phyloP scores from a whole-genome alignment of 106 monocot species.

The Dioscorea dumetorum region DNA sequence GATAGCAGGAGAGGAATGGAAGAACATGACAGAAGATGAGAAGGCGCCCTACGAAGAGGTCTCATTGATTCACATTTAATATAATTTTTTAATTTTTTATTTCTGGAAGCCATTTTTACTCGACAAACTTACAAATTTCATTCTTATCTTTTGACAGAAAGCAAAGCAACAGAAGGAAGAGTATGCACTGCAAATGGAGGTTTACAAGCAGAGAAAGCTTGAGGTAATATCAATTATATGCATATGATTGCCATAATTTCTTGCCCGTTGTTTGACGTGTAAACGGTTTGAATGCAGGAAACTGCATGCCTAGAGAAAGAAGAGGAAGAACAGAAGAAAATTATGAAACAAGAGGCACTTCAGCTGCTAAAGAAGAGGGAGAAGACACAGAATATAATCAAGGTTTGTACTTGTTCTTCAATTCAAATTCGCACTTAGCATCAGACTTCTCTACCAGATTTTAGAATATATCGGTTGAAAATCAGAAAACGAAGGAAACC shows the following conservation, averaged over 20 bases:
- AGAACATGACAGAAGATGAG: conserved; percentile 52
- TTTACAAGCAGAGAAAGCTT: conserved; percentile 54
- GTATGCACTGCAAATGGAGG: conserved; percentile 52
- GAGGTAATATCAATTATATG: conserved; percentile 25
- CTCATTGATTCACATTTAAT: background rate
- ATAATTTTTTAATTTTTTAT: background rate
- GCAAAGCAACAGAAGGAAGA: conserved; percentile 60
- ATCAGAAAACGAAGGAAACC: conserved; percentile 66
- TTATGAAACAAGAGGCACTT: conserved; percentile 90
- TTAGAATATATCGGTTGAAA: background rate
- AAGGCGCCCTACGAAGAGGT: conserved; percentile 70
- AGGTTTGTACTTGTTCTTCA: conserved; percentile 30
- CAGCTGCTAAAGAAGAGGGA: conserved; percentile 95
- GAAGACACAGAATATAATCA: conserved; percentile 79
- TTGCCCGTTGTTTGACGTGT: background rate
- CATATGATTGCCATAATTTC: background rate
- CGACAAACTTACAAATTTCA: background rate
- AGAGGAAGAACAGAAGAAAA: conserved; percentile 62
- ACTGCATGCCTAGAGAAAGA: conserved; percentile 43
- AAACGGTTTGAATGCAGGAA: conserved; percentile 39
- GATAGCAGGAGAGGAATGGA: conserved; percentile 94
- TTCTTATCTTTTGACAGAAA: conserved; percentile 20
- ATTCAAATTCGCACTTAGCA: background rate
- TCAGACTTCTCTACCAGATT: background rate
- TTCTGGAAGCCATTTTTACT: background rate